A percentile compares a stretch with the other conserved stretches of the same genome.
Evolutionary conservation across 768 basidiomycete species (phyloP).

Genomic region (Tremella fuciformis): DNA sequence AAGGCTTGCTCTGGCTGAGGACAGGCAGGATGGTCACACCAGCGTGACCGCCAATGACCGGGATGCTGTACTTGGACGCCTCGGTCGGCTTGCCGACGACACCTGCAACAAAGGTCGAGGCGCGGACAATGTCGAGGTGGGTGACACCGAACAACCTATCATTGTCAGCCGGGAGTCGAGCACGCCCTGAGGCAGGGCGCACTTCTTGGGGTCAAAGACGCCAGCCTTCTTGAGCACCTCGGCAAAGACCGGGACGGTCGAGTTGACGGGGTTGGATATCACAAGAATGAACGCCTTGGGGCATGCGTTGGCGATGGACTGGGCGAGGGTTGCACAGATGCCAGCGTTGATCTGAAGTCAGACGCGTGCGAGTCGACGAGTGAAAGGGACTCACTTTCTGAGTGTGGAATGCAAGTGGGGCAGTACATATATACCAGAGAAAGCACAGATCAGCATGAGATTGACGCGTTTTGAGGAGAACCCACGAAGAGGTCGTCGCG

Average conservation of each 20-base stretch:
- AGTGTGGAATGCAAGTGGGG: background rate
- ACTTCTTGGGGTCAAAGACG: conserved; percentile 78
- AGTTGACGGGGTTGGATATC: conserved; percentile 94
- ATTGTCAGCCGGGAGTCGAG: conserved; percentile 7
- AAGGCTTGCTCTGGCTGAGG: conserved; percentile 68
- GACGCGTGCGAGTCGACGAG: background rate
- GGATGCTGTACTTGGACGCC: conserved; percentile 68
- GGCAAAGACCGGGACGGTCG: conserved; percentile 93
- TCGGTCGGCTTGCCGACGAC: conserved; percentile 55
- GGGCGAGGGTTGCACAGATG: conserved; percentile 92
- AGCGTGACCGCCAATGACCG: conserved; percentile 93
- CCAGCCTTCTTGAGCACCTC: conserved; percentile 85
- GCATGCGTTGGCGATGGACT: conserved; percentile 76
- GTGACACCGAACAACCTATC: conserved; percentile 82
- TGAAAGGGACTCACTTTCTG: conserved; percentile 24
- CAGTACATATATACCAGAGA: background rate
- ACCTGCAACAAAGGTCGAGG: conserved; percentile 80
- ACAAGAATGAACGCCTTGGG: conserved; percentile 91
- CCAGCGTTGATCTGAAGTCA: conserved; percentile 81
- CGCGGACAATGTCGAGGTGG: conserved; percentile 95
- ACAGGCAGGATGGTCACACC: conserved; percentile 97
- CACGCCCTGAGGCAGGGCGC: conserved; percentile 7
- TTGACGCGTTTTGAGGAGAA: conserved; percentile 3
- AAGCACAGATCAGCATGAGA: conserved; percentile 4
- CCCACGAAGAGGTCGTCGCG: conserved; percentile 54